phyloP scores from a whole-genome alignment of 2,329 filamentous ascomycete species.

The Fusarium xyrophilum region DNA sequence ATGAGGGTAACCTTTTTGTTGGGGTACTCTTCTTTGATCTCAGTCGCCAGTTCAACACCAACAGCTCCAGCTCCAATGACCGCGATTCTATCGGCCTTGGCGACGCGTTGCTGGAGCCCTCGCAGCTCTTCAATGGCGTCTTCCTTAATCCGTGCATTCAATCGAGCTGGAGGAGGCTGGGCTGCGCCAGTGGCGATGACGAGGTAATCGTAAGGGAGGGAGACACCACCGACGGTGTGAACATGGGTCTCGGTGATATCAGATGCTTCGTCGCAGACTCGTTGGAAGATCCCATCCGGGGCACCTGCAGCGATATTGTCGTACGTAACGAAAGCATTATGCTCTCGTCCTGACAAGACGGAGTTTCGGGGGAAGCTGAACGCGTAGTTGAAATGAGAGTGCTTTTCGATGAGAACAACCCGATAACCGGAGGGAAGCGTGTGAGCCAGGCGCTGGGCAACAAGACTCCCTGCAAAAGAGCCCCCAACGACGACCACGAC shows the following conservation, averaged over 20 bases:
- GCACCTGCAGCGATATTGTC: conserved; percentile 8
- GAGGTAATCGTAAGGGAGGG: conserved; percentile 7
- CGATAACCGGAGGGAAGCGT: conserved; percentile 20
- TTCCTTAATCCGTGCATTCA: neutral
- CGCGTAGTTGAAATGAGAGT: conserved; percentile 26
- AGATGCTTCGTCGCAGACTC: neutral
- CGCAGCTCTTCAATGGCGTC: conserved; percentile 10
- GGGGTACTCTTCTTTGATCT: conserved; percentile 14
- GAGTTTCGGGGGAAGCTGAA: conserved; percentile 27
- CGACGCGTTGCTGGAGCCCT: conserved; percentile 2
- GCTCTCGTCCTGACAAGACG: conserved; percentile 9
- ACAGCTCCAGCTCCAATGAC: conserved; percentile 27
- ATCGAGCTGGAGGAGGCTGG: conserved; percentile 20
- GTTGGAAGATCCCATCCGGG: conserved; percentile 9
- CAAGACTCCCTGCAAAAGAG: conserved; percentile 17
- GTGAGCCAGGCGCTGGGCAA: conserved; percentile 12
- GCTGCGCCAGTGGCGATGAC: conserved; percentile 26
- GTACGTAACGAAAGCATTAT: conserved; percentile 4
- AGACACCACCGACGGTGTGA: neutral
- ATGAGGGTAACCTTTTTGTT: conserved; percentile 9
- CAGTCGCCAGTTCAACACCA: conserved; percentile 10
- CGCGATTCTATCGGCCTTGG: neutral
- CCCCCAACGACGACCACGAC: conserved; percentile 25
- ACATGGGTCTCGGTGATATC: neutral
- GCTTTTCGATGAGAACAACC: conserved; percentile 21